A percentile compares a stretch with the other conserved stretches of the same genome.
phyloP scores from a whole-genome alignment of 805 yeast species.

The Blastobotrys americana region DNA sequence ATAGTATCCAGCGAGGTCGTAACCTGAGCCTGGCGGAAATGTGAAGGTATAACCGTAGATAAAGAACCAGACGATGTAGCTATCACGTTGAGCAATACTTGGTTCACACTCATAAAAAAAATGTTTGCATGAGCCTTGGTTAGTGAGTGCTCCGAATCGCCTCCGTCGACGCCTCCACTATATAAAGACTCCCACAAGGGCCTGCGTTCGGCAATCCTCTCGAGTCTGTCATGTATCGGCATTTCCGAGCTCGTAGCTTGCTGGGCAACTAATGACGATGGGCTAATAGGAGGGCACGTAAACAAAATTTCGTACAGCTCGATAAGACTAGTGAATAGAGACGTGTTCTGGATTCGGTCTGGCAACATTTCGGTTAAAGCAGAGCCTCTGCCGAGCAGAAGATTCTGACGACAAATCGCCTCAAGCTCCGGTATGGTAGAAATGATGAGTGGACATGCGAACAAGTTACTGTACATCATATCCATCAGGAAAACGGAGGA shows the following conservation, averaged over 20 bases:
- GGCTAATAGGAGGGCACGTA: too few relatives aligned
- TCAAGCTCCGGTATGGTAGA: background rate
- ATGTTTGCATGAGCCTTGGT: background rate
- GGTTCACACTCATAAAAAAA: background rate
- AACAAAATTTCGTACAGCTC: background rate
- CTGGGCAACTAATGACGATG: too few relatives aligned
- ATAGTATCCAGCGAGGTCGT: background rate
- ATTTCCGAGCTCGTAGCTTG: background rate
- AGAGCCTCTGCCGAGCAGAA: too few relatives aligned
- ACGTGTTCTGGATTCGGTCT: background rate
- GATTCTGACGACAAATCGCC: background rate
- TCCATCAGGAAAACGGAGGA: conserved; percentile 11
- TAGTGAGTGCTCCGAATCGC: background rate
- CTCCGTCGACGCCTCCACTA: background rate
- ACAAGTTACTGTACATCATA: conserved; percentile 4
- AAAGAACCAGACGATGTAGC: too few relatives aligned
- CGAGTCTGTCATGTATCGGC: background rate
- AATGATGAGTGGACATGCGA: background rate
- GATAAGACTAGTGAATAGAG: background rate
- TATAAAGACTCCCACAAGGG: background rate
- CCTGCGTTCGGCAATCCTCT: background rate
- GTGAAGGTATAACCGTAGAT: background rate
- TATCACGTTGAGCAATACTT: background rate
- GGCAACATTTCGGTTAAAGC: too few relatives aligned
- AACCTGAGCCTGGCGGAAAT: background rate